These are phyloP conservation scores for Gymnopus androsaceus DNA, from an alignment of 1,284 basidiomycete species.

Conservation along the genomic window DNA sequence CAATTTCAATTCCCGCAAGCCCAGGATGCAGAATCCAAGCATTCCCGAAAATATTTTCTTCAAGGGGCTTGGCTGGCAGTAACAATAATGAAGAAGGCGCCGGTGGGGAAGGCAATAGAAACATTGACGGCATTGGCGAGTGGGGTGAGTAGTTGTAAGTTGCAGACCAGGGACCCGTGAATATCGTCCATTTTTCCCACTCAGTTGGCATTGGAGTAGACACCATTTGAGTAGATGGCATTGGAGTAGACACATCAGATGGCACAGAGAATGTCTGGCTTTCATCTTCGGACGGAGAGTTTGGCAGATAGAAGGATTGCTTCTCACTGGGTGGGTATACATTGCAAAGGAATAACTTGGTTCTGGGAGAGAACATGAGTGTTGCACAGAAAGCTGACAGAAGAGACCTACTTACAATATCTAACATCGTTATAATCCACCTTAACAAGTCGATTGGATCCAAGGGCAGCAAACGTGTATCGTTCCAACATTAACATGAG, in stretches of 20 bases:
- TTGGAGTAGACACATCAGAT: not conserved
- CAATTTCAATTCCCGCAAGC: slow-evolving; percentile 4
- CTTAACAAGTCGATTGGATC: not conserved
- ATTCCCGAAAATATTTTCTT: not conserved
- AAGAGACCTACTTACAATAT: not conserved
- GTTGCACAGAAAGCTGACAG: not conserved
- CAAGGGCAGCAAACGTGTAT: not conserved
- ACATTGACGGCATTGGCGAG: not conserved
- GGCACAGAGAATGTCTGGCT: not conserved
- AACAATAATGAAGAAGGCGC: not conserved
- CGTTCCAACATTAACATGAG: slow-evolving; percentile 1
- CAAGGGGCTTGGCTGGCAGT: not conserved
- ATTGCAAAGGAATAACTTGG: not conserved
- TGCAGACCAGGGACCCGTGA: not conserved
- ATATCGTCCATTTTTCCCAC: not conserved
- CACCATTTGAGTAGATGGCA: not conserved
- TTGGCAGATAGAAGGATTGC: slow-evolving; percentile 3
- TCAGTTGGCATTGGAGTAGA: not conserved
- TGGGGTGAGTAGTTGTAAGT: too few relatives aligned
- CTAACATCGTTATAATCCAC: not conserved
- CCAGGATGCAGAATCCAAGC: slow-evolving; percentile 9
- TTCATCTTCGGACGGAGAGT: not conserved
- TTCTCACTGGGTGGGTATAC: not conserved
- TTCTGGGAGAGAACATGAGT: not conserved
- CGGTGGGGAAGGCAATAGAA: not conserved